These are phyloP conservation scores for Neostapfia colusana DNA, from an alignment of 176 grass and related monocot species.

Conservation along the genomic window DNA sequence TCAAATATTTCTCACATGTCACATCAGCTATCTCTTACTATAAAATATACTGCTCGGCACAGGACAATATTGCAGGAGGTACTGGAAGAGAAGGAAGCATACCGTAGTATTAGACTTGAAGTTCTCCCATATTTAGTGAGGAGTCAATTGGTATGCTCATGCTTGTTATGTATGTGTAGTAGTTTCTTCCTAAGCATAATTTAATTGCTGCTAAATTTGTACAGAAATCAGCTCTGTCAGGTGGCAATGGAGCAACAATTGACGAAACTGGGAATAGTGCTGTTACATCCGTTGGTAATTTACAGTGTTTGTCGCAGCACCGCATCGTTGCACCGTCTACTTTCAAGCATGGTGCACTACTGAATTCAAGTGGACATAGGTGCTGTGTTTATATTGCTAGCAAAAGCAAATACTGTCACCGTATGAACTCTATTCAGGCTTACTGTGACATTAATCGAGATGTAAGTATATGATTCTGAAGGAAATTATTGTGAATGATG, in stretches of 20 bases:
- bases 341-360: constrained; percentile 52
- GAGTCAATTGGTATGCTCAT: constrained; percentile 81
- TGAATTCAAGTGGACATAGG: constrained; percentile 49
- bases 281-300: constrained; percentile 56
- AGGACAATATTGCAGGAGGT: constrained; percentile 83
- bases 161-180: constrained; percentile 15
- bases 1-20: constrained; percentile 9
- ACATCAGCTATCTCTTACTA: background rate
- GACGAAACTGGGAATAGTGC: constrained; percentile 51
- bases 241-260: constrained; percentile 40
- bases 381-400: constrained; percentile 88
- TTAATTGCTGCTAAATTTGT: constrained; percentile 42
- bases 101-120: constrained; percentile 83
- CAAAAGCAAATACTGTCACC: constrained; percentile 90
- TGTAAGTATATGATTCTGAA: constrained; percentile 51
- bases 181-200: background rate
- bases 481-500: constrained; percentile 15
- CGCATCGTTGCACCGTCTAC: constrained; percentile 68
- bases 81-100: constrained; percentile 76
- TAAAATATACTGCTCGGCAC: constrained; percentile 35
- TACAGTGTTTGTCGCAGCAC: constrained; percentile 80
- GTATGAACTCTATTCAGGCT: constrained; percentile 90
- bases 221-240: constrained; percentile 71
- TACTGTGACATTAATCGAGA: constrained; percentile 95
- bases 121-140: constrained; percentile 89